A percentile compares a stretch with the other conserved stretches of the same genome.
phyloP scores from a whole-genome alignment of 371 early-diverging fungal genomes.

The Batrachochytrium dendrobatidis region DNA sequence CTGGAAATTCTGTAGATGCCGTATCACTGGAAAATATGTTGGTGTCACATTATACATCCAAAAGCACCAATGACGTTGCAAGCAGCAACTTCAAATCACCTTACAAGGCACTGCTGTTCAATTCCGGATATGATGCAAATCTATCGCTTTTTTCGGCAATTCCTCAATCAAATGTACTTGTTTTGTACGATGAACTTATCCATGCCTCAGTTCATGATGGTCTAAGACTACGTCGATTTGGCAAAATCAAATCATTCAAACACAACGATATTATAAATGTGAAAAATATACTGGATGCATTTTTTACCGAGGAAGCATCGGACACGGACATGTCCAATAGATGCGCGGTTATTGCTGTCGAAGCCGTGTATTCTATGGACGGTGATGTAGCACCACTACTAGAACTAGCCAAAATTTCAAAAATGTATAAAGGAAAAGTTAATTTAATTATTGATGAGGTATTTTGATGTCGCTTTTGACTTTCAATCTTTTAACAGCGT shows the following conservation, averaged over 20 bases:
- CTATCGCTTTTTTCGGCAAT: constrained; percentile 57
- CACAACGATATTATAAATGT: constrained; percentile 61
- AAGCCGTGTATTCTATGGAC: constrained; percentile 80
- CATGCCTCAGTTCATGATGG: constrained; percentile 84
- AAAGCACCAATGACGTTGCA: background rate
- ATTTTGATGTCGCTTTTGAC: constrained; percentile 2
- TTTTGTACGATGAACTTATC: constrained; percentile 65
- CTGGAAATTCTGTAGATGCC: constrained; percentile 62
- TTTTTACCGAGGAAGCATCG: constrained; percentile 11
- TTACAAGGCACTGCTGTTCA: constrained; percentile 61
- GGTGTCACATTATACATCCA: constrained; percentile 22
- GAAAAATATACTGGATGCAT: constrained; percentile 16
- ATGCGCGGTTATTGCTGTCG: constrained; percentile 62
- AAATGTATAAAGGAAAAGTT: constrained; percentile 40
- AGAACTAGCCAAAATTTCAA: constrained; percentile 51
- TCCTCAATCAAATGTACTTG: constrained; percentile 57
- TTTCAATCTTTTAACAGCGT: too few species aligned
- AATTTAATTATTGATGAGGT: constrained; percentile 61
- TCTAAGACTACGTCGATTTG: constrained; percentile 51
- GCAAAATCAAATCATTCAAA: constrained; percentile 39
- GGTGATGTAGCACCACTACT: constrained; percentile 66
- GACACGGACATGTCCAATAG: constrained; percentile 21
- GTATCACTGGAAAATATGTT: constrained; percentile 53
- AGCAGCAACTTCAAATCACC: constrained; percentile 53
- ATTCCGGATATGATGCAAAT: constrained; percentile 83